Base-by-base conservation (phyloP, 352 stramenopile genomes). In the Aphanomyces astaci region DNA sequence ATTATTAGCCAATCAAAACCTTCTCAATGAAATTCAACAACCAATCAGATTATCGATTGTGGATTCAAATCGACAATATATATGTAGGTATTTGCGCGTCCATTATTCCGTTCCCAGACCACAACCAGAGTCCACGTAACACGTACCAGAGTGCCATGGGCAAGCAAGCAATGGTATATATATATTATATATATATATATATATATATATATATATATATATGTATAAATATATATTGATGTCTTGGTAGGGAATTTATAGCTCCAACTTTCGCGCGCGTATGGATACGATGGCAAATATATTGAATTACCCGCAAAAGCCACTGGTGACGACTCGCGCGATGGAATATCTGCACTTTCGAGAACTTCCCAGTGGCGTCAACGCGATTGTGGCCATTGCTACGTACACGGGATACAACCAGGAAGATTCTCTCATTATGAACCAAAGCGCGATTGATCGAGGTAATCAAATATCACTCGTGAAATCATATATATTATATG, bases 41-140 rank as follows among this genome's bases (percentile, higher is more conserved):
- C n/a, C n/a, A n/a, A n/a, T n/a, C n/a, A n/a, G n/a, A n/a, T n/a
- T n/a, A n/a, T n/a, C n/a, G n/a, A n/a, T n/a, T n/a, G n/a, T n/a
- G n/a, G n/a, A n/a, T n/a, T n/a, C n/a, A n/a, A n/a, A n/a, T n/a
- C n/a, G n/a, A n/a, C n/a, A n/a, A n/a, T n/a, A n/a, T 99, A 94
- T 99, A 99, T 75, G 80, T 99, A 4, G 97, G 97, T 54, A 97
- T 99, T 67, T 99, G 96, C 78, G 97, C 97, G 33, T 98, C 92
- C 68, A 99, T 99, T 76, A 99, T 99, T 88, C 98, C 98, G 22
- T 99, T 99, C 85, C 97, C 98, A 0, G 96, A 99, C 82, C 97
- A 99, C 88, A 99, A 99, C 78, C 98, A 99, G 81, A 98, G 92
- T 78, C 98, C 98, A 57, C 94, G 98, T 94, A 99, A 99, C 84